Evolutionary conservation across 164 flowering plant genomes (phyloP).

Genomic region (Magnolia kwangsiensis): DNA sequence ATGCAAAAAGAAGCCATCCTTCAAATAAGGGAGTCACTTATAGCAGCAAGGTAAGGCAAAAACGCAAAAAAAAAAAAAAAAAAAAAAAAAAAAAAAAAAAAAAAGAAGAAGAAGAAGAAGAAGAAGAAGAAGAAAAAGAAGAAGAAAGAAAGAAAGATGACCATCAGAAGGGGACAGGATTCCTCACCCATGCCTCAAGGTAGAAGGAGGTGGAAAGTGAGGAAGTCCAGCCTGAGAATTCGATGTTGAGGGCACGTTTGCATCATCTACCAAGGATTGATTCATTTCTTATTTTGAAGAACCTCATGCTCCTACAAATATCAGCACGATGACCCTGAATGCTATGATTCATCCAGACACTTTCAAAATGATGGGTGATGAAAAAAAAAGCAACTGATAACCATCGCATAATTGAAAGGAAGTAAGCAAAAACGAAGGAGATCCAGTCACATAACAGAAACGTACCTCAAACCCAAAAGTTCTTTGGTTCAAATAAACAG

Average conservation of each 20-base stretch:
- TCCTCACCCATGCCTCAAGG: constrained; percentile 17
- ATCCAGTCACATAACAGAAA: background rate
- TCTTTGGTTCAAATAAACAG: background rate
- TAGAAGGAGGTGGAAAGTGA: constrained; percentile 12
- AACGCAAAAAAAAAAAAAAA: background rate
- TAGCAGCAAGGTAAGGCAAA: background rate
- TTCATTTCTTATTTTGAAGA: constrained; percentile 18
- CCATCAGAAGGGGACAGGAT: no score
- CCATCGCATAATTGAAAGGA: background rate
- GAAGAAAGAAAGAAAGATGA: background rate
- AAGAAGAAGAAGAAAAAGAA: background rate
- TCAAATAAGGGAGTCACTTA: background rate
- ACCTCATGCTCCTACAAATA: constrained; percentile 20
- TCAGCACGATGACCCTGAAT: background rate
- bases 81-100: background rate
- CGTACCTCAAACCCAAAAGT: background rate
- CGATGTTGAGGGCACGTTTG: constrained; percentile 19
- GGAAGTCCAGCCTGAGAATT: constrained; percentile 13
- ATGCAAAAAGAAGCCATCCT: background rate
- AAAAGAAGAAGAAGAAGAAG: background rate
- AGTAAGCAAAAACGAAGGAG: background rate
- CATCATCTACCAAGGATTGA: constrained; percentile 20
- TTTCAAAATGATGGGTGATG: background rate
- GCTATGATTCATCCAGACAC: background rate
- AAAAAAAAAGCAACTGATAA: background rate